phyloP scores from a whole-genome alignment of 768 basidiomycete species.

The Tephrocybe sp. region DNA sequence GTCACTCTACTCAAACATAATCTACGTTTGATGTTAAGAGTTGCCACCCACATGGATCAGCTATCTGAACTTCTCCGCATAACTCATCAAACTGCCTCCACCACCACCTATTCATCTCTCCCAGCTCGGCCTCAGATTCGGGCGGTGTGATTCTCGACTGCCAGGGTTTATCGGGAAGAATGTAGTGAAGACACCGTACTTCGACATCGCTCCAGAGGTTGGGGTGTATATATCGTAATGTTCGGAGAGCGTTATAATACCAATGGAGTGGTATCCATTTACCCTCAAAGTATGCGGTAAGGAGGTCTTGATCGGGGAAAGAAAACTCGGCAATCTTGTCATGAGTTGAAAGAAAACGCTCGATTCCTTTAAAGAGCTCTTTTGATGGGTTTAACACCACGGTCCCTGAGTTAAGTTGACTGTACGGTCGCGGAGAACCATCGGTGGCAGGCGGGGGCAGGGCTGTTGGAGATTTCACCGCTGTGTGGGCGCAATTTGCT shows the following conservation, averaged over 20 bases:
- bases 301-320: constrained; percentile 93
- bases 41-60: constrained; percentile 48
- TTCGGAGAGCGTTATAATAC: constrained; percentile 92
- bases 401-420: constrained; percentile 87
- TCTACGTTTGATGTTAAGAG: constrained; percentile 53
- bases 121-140: constrained; percentile 41
- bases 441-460: constrained; percentile 32
- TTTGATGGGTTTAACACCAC: constrained; percentile 82
- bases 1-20: constrained; percentile 14
- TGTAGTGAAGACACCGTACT: constrained; percentile 86
- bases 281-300: constrained; percentile 76
- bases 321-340: constrained; percentile 40
- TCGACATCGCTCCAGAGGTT: constrained; percentile 84
- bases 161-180: constrained; percentile 89
- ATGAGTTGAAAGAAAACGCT: constrained; percentile 50
- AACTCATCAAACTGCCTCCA: constrained; percentile 65
- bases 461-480: constrained; percentile 45
- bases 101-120: constrained; percentile 72
- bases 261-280: constrained; percentile 80
- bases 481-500: constrained; percentile 85
- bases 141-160: constrained; percentile 43
- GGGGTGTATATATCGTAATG: constrained; percentile 71
- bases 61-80: constrained; percentile 39
- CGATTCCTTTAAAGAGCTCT: constrained; percentile 51
- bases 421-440: constrained; percentile 67